Evolutionary conservation across 306 rosid genomes (phyloP), one percentile per base, ranked within the genome.

Genomic region (Cucumis melo): DNA sequence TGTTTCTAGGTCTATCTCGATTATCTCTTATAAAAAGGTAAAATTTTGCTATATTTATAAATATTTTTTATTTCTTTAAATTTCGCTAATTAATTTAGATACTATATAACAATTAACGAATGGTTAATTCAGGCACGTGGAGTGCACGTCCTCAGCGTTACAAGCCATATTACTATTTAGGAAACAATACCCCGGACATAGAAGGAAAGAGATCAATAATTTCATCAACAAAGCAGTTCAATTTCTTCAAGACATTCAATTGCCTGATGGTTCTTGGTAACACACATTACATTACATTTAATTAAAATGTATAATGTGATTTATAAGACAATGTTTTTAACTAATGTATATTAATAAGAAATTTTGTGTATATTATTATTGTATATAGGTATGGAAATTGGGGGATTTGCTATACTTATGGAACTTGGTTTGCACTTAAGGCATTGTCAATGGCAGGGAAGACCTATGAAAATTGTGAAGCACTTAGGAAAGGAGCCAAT

Each of bases 391-490:
- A 80, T 59, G 84, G 86, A 70, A 70, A 78, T 29, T 85, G 88
- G 88, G 88, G 86, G 20, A 75, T 85, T 42, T 85, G 88, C 83
- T 85, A 82, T 16, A 50, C 82, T 2, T 85, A 82, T 32, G 86
- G 88, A 8, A 85, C 88, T 10, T 80, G 86, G 88, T 85, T 85
- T 27, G 88, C 66, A 0, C 75, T 85, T 13, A 78, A 32, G 68
- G 88, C 84, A 3, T 32, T 85, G 41, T 81, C 78, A 36, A 79
- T 85, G 51, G 84, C 81, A 0, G 88, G 88, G 1, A 82, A 67
- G 44, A 72, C 79, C 0, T 85, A 82, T 24, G 32, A 70, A 15
- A 78, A 85, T 21, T 85, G 86, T 5, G 74, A 80, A 46, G 86
- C 86, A 2, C 50, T 85, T 12, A 74, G 86, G 1, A 80, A 62